These are phyloP conservation scores for Tetragonia tetragonoides DNA, from an alignment of 148 eudicot genomes.

Conservation along the genomic window DNA sequence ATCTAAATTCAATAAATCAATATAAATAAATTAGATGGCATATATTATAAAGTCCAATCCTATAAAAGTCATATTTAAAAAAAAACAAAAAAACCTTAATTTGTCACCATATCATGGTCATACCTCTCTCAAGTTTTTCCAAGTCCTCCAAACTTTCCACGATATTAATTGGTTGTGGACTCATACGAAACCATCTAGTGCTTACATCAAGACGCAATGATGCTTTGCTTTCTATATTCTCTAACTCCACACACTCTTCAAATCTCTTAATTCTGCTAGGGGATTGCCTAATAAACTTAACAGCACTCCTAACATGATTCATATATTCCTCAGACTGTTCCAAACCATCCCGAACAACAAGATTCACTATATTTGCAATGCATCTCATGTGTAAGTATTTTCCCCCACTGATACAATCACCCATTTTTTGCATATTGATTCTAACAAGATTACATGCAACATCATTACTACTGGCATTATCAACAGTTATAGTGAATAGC, in stretches of 20 bases:
- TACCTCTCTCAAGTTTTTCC: too few species aligned
- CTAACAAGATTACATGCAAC: background rate
- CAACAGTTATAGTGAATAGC: background rate
- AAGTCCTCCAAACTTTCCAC: too few species aligned
- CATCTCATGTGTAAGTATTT: conserved; percentile 28
- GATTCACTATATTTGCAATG: conserved; percentile 12
- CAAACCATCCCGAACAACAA: conserved; percentile 21
- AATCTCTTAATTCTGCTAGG: background rate
- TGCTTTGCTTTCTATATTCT: conserved; percentile 6
- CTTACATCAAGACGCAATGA: too few species aligned
- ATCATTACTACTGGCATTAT: background rate
- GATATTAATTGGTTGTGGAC: too few species aligned
- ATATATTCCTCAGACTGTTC: background rate
- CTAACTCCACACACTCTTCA: background rate
- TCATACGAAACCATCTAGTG: too few species aligned
- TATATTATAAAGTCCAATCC: too few species aligned
- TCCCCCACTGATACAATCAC: background rate
- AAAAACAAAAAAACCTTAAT: too few species aligned
- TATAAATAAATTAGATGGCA: too few species aligned
- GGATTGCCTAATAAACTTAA: conserved; percentile 12
- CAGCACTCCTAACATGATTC: background rate
- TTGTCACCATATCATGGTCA: too few species aligned
- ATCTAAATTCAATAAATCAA: too few species aligned
- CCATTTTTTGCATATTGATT: background rate
- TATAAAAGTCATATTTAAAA: too few species aligned